Evolutionary conservation across 805 yeast genomes (phyloP).

Genomic region (Candida sphagnicola): DNA sequence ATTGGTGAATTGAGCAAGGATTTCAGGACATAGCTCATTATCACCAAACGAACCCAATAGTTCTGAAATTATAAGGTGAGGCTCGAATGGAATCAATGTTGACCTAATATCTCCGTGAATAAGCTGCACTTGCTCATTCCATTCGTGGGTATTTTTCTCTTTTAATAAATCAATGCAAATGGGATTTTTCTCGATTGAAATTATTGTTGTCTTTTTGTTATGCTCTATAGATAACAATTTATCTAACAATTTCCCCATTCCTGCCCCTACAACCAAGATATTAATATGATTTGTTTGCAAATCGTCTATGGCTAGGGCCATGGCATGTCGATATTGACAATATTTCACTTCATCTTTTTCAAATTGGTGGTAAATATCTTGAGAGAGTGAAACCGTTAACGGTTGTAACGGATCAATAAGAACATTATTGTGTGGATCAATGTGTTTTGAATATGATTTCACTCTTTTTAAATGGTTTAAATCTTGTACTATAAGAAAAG

Average conservation of each 20-base stretch:
- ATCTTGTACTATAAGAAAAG: not conserved
- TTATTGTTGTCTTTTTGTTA: constrained; percentile 8
- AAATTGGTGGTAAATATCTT: constrained; percentile 61
- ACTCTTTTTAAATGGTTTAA: not conserved
- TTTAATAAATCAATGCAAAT: no score
- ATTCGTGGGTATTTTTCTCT: no score
- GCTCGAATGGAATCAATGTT: constrained; percentile 25
- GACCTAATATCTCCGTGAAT: constrained; percentile 56
- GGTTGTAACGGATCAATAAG: constrained; percentile 69
- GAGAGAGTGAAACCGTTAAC: constrained; percentile 49
- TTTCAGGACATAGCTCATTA: constrained; percentile 86
- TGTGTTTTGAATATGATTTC: constrained; percentile 3
- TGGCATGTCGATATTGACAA: constrained; percentile 61
- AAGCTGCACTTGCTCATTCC: constrained; percentile 52
- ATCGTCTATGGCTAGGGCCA: constrained; percentile 47
- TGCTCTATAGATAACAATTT: constrained; percentile 10
- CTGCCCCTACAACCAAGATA: constrained; percentile 78
- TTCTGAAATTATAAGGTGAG: constrained; percentile 64
- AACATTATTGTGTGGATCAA: constrained; percentile 2
- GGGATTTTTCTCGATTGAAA: constrained; percentile 70
- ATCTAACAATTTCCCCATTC: constrained; percentile 78
- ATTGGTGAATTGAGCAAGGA: constrained; percentile 39
- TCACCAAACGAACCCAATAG: constrained; percentile 89
- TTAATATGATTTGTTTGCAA: constrained; percentile 4
- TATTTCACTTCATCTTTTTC: constrained; percentile 73